These are phyloP conservation scores for Ophiocordyceps camponoti-leonardi DNA, from an alignment of 2,329 filamentous ascomycete species.

Conservation along the genomic window DNA sequence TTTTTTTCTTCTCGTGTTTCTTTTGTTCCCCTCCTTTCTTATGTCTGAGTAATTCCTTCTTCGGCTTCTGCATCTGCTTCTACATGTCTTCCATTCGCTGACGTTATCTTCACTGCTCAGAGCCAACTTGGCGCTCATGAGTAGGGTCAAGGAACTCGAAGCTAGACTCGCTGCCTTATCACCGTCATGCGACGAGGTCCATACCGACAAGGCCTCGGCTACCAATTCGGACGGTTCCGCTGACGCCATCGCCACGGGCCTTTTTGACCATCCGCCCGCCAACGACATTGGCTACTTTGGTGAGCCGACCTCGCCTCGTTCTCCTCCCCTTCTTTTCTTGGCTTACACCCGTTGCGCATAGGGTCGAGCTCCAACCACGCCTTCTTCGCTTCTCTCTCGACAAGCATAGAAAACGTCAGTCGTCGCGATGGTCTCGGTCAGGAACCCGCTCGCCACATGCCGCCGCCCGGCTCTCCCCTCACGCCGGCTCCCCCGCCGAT, in stretches of 20 bases:
- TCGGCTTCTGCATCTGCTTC: too few species aligned
- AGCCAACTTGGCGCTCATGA: slow-evolving; percentile 5
- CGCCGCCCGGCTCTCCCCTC: slow-evolving; percentile 1
- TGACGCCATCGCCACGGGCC: slow-evolving; percentile 11
- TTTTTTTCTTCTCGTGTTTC: background rate
- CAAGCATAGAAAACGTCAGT: slow-evolving; percentile 9
- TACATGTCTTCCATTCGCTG: too few species aligned
- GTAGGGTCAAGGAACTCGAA: slow-evolving; percentile 8
- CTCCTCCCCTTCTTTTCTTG: background rate
- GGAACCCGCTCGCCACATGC: background rate
- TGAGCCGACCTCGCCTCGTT: background rate
- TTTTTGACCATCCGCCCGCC: slow-evolving; percentile 10
- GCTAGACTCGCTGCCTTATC: slow-evolving; percentile 4
- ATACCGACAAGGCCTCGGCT: background rate
- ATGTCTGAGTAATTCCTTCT: background rate
- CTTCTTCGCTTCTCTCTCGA: slow-evolving; percentile 10
- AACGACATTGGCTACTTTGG: slow-evolving; percentile 12
- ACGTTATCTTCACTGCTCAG: background rate
- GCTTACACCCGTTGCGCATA: background rate
- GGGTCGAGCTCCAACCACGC: slow-evolving; percentile 14
- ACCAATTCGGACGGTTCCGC: slow-evolving; percentile 6
- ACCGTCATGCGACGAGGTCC: background rate
- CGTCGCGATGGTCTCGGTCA: slow-evolving; percentile 4
- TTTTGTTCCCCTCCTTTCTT: too few species aligned
- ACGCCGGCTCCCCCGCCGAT: background rate